These are phyloP conservation scores for Uronychia binucleata DNA, from an alignment of 73 alveolate species.

Conservation along the genomic window DNA sequence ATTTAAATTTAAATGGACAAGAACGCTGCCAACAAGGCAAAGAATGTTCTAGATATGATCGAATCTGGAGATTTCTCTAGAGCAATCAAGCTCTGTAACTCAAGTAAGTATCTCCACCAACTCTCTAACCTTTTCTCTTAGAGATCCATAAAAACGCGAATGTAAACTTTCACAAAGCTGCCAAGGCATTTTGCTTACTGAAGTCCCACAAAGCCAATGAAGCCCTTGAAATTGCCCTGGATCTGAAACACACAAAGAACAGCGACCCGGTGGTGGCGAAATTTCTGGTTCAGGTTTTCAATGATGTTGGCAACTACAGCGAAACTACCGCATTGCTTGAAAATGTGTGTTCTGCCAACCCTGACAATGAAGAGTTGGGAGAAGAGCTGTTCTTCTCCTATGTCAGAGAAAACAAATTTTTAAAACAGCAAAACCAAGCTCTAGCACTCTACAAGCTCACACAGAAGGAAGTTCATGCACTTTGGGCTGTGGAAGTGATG, in stretches of 20 bases:
- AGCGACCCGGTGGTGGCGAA: constrained; percentile 40
- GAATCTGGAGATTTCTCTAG: constrained; percentile 4
- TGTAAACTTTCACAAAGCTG: constrained; percentile 14
- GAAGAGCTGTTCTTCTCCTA: constrained; percentile 54
- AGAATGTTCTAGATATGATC: background rate
- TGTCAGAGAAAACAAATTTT: constrained; percentile 55
- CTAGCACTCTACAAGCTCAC: constrained; percentile 29
- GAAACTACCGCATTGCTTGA: constrained; percentile 53
- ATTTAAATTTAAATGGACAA: background rate
- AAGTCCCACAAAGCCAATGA: constrained; percentile 27
- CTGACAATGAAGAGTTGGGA: constrained; percentile 49
- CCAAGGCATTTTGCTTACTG: constrained; percentile 43
- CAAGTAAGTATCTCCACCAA: background rate
- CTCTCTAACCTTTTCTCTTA: background rate
- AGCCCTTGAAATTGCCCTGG: constrained; percentile 26
- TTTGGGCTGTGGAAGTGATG: constrained; percentile 67
- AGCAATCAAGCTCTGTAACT: constrained; percentile 15
- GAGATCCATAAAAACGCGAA: constrained; percentile 16
- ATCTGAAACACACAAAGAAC: constrained; percentile 34
- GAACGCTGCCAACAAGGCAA: background rate
- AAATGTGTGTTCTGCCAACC: constrained; percentile 14
- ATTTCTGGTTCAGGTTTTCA: constrained; percentile 24
- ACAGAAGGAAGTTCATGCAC: constrained; percentile 49
- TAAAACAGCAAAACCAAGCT: constrained; percentile 54
- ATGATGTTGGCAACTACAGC: constrained; percentile 36